Evolutionary conservation across 306 rosid genomes (phyloP).

Genomic region (Prunus padus): DNA sequence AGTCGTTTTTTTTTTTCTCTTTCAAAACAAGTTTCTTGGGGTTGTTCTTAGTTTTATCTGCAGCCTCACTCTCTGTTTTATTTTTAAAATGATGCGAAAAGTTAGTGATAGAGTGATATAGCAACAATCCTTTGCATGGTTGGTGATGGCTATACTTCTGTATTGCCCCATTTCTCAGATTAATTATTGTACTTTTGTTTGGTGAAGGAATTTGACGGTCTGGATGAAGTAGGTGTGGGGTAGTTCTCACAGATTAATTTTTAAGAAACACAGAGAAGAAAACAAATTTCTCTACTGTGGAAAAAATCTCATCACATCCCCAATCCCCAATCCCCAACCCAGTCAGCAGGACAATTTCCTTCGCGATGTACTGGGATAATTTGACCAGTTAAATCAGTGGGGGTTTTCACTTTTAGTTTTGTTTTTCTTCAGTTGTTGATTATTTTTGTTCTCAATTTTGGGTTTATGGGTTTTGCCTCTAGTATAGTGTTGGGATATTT

Average conservation of each 20-base stretch:
- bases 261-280: no score
- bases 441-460: neutral
- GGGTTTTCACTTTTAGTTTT: neutral
- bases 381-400: neutral
- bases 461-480: neutral
- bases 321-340: neutral
- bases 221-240: neutral
- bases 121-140: neutral
- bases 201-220: neutral
- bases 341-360: neutral
- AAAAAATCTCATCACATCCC: no score
- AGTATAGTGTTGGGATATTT: neutral
- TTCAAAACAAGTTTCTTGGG: no score
- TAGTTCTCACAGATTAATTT: neutral
- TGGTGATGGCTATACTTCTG: neutral
- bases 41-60: neutral
- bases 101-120: neutral
- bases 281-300: no score
- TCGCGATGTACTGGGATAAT: neutral
- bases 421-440: neutral
- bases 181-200: neutral
- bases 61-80: neutral
- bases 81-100: neutral
- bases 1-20: neutral
- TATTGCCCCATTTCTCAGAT: neutral